These are phyloP conservation scores for Salvia hispanica DNA, from an alignment of 257 asterid genomes.

Conservation along the genomic window DNA sequence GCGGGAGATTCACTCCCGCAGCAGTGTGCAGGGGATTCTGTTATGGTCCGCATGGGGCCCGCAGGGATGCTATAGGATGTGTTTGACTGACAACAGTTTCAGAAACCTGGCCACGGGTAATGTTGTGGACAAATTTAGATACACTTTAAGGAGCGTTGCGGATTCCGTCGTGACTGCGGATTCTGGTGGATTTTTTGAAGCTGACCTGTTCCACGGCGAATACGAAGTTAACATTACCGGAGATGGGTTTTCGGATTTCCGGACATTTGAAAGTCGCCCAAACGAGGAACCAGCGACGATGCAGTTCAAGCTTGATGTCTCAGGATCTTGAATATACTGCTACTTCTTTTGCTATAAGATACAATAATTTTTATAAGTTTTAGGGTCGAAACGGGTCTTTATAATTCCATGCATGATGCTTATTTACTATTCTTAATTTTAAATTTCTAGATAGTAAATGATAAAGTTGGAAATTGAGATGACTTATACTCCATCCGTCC, in stretches of 20 bases:
- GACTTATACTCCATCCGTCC: too few relatives aligned
- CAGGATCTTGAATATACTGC: neutral
- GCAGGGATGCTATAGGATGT: conserved; percentile 61
- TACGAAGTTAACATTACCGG: conserved; percentile 40
- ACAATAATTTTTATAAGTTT: too few relatives aligned
- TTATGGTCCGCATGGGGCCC: conserved; percentile 63
- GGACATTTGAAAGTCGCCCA: conserved; percentile 3
- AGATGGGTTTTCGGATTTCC: neutral
- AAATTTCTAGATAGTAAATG: too few relatives aligned
- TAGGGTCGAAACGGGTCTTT: too few relatives aligned
- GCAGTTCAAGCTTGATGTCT: neutral
- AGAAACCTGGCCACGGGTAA: too few relatives aligned
- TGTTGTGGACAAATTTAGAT: too few relatives aligned
- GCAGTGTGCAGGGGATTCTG: conserved; percentile 42
- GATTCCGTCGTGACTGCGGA: conserved; percentile 34
- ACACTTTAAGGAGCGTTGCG: too few relatives aligned
- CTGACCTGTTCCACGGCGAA: conserved; percentile 55
- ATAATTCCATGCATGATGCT: too few relatives aligned
- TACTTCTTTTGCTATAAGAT: too few relatives aligned
- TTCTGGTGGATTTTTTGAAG: conserved; percentile 42
- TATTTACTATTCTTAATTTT: too few relatives aligned
- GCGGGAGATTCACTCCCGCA: conserved; percentile 52
- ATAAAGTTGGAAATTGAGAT: too few relatives aligned
- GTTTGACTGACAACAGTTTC: conserved; percentile 45
- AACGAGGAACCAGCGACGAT: neutral